Conservation (phyloP, 306 rosid species). For the Cicer chorassanicum region DNA sequence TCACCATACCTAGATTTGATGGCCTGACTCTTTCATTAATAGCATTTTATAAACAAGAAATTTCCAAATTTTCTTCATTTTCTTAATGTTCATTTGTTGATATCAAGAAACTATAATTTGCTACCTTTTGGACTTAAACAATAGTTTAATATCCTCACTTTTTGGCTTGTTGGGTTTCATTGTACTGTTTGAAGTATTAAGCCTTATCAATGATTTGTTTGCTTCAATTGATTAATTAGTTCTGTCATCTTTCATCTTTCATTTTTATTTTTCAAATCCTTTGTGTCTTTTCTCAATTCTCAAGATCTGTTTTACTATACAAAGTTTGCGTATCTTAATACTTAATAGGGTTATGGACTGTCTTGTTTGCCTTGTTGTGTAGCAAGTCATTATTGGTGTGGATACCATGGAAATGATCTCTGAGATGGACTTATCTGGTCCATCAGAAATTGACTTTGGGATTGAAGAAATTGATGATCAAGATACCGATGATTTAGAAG, state of each 20-base stretch:
- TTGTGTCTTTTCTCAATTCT: slow-evolving; percentile 18
- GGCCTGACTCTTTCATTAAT: slow-evolving; percentile 13
- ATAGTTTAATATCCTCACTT: slow-evolving; percentile 19
- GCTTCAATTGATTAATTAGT: slow-evolving; percentile 16
- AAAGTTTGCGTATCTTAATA: slow-evolving; percentile 24
- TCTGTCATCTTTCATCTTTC: slow-evolving; percentile 10
- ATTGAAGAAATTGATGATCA: slow-evolving; percentile 84
- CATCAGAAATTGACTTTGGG: slow-evolving; percentile 85
- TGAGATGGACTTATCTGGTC: slow-evolving; percentile 82
- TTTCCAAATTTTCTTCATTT: slow-evolving; percentile 11
- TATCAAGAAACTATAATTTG: slow-evolving; percentile 13
- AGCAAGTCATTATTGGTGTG: slow-evolving; percentile 96
- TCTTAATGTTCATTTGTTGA: background rate
- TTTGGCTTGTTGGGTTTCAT: slow-evolving; percentile 27
- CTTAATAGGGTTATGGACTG: slow-evolving; percentile 29
- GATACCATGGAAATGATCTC: slow-evolving; percentile 83
- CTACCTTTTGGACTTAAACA: slow-evolving; percentile 11
- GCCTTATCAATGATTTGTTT: slow-evolving; percentile 25
- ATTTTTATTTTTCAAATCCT: slow-evolving; percentile 19
- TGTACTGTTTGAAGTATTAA: slow-evolving; percentile 23
- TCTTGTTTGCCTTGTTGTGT: slow-evolving; percentile 53
- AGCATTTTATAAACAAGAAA: slow-evolving; percentile 24
- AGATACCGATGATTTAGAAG: slow-evolving; percentile 62
- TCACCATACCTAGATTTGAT: slow-evolving; percentile 10
- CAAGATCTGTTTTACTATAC: slow-evolving; percentile 27